Conservation (phyloP, 257 asterid species). For the Anisodus acutangulus region DNA sequence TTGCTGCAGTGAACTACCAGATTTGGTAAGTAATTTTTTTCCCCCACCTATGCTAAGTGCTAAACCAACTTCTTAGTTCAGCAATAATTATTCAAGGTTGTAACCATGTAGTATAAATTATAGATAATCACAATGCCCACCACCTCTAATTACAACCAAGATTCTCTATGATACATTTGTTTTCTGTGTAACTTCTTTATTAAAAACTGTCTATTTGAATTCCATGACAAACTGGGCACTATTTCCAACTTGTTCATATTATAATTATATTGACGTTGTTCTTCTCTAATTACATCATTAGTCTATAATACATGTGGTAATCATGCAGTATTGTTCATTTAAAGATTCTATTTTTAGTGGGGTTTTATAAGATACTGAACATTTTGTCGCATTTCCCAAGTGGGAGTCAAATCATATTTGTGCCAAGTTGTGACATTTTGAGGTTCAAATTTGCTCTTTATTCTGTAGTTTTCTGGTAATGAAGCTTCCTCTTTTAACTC, state of each 20-base stretch:
- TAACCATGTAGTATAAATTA: too few relatives aligned
- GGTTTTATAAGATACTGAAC: background rate
- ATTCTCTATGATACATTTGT: background rate
- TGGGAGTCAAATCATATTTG: background rate
- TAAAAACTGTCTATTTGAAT: background rate
- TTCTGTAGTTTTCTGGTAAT: background rate
- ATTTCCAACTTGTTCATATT: conserved; percentile 27
- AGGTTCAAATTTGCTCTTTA: conserved; percentile 1
- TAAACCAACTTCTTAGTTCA: too few relatives aligned
- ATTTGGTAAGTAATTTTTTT: too few relatives aligned
- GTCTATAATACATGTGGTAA: conserved; percentile 19
- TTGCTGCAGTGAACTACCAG: too few relatives aligned
- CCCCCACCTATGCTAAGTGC: too few relatives aligned
- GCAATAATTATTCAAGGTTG: background rate
- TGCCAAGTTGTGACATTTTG: background rate
- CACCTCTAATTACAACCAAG: conserved; percentile 4
- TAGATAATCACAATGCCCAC: background rate
- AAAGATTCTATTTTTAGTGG: conserved; percentile 21
- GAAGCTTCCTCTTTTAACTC: conserved; percentile 26
- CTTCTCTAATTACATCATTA: background rate
- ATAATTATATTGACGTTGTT: background rate
- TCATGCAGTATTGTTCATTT: conserved; percentile 1
- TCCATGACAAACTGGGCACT: conserved; percentile 22
- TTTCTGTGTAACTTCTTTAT: background rate
- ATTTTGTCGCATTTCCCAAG: background rate